Conservation (phyloP, 2,329 filamentous ascomycete genomes). For the Aspergillus intermedius region DNA sequence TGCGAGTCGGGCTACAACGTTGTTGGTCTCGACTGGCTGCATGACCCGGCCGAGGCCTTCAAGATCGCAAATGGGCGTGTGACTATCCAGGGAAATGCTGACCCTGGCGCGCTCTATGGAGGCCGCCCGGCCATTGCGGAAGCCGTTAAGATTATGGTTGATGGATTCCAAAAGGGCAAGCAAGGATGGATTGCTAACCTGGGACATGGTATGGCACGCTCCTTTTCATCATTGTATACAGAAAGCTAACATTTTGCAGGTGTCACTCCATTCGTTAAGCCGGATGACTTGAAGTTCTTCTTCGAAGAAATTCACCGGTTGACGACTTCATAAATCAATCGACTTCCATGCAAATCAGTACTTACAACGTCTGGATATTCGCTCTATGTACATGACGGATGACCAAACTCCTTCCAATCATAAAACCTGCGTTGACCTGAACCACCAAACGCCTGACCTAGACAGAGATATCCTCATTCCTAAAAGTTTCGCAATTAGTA, state of each 20-base stretch:
- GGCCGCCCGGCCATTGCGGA: constrained; percentile 71
- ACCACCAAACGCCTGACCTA: constrained; percentile 16
- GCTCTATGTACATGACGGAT: not conserved
- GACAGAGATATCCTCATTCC: constrained; percentile 56
- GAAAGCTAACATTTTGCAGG: constrained; percentile 46
- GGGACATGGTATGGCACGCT: constrained; percentile 64
- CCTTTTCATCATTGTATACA: constrained; percentile 5
- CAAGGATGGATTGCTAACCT: constrained; percentile 96
- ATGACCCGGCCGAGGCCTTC: constrained; percentile 78
- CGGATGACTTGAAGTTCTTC: constrained; percentile 87
- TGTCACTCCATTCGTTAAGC: constrained; percentile 90
- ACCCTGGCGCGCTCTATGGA: constrained; percentile 88
- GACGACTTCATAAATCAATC: constrained; percentile 19
- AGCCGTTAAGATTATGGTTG: constrained; percentile 78
- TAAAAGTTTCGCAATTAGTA: constrained; percentile 18
- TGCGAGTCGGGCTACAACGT: constrained; percentile 89
- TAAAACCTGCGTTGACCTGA: no score
- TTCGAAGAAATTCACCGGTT: constrained; percentile 80
- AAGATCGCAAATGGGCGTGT: constrained; percentile 71
- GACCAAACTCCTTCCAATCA: no score
- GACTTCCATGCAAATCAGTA: not conserved
- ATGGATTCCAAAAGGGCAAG: constrained; percentile 75
- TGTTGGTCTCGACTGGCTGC: constrained; percentile 89
- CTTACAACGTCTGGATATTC: not conserved
- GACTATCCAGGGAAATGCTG: constrained; percentile 89